Base-by-base conservation (phyloP, 2,329 filamentous ascomycete species). In the Xenosphaeropsis pyriputrescens region DNA sequence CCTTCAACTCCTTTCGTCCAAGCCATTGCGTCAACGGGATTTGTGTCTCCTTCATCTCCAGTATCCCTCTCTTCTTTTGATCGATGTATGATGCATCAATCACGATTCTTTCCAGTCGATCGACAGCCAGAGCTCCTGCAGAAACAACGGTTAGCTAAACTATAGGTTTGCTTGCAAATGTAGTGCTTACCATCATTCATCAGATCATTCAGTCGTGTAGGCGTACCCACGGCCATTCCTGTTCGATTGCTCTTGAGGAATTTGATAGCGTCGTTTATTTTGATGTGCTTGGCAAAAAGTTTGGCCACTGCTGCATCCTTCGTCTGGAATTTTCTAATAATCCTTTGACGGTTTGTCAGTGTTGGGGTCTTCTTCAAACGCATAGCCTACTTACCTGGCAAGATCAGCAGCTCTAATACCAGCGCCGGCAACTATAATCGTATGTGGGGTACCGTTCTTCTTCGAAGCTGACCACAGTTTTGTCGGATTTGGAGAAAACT, bases 261-360 rank as follows among this genome's bases (percentile, higher is more conserved):
- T 41, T 79, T 68, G 37, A 88, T 75, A 26, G 88, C 83, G 50
- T 96, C 89, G 38, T 84, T 74, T 9, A 98, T 61, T 61, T 98
- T 98, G 65, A 98, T 93, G 57, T 98, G 91, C 59, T 98, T 98
- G 22, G 91, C 89, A 58, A 98, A 98, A 54, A 98, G 65, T 58
- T 98, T 98, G 2, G 84, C 82, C 2, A 98, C 78, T 34, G 74
- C 70, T 36, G 71, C 75, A 7, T 85, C 76, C 56, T 91, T 85
- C 37, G 70, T 78, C 54, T 88, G 83, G 49, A 91, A 89, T 46
- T 77, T 76, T 35, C 85, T 73, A 45, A 93, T 64, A 2, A 75
- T 70, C 50, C 83, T 82, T 37, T 26, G 22, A 26, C 3, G 13
- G 29, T 2, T 22, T 13, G 38, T 57, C 29, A 59, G 44, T 29